Conservation (phyloP, 2,329 filamentous ascomycete genomes). For the Fusarium drepaniforme region DNA sequence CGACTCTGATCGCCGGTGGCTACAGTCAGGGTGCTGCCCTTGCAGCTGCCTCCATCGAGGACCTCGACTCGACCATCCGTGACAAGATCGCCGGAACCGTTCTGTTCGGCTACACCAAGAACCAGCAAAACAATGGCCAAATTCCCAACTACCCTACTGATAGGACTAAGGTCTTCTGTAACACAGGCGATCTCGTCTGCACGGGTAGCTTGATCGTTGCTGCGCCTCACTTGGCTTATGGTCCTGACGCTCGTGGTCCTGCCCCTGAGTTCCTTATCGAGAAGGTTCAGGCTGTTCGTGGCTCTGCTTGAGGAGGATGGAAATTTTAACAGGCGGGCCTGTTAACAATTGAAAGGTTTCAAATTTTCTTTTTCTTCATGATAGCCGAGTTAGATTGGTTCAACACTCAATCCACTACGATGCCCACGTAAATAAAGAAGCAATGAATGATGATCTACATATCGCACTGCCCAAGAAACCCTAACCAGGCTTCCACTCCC, state of each 20-base stretch:
- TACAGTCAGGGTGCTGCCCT: conserved; percentile 59
- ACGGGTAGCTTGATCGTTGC: conserved; percentile 48
- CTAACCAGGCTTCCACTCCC: neutral
- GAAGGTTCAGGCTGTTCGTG: conserved; percentile 24
- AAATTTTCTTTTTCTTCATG: neutral
- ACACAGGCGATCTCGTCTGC: conserved; percentile 51
- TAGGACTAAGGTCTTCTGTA: conserved; percentile 55
- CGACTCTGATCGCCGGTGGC: conserved; percentile 57
- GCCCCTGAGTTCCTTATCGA: conserved; percentile 33
- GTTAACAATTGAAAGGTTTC: neutral
- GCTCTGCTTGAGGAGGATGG: neutral
- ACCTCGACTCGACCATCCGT: conserved; percentile 46
- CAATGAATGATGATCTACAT: neutral
- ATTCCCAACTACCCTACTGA: conserved; percentile 53
- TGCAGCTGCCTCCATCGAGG: conserved; percentile 53
- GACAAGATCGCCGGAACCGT: conserved; percentile 53
- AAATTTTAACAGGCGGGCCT: neutral
- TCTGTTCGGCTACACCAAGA: conserved; percentile 58
- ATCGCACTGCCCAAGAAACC: neutral
- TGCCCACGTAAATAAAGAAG: neutral
- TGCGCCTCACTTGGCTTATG: conserved; percentile 27
- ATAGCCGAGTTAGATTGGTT: neutral
- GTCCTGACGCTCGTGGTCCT: conserved; percentile 1
- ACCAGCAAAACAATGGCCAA: conserved; percentile 53
- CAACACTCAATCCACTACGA: neutral